These are phyloP conservation scores for Hypoxylon crocopeplum DNA, from an alignment of 495 filamentous ascomycete genomes.

Conservation along the genomic window DNA sequence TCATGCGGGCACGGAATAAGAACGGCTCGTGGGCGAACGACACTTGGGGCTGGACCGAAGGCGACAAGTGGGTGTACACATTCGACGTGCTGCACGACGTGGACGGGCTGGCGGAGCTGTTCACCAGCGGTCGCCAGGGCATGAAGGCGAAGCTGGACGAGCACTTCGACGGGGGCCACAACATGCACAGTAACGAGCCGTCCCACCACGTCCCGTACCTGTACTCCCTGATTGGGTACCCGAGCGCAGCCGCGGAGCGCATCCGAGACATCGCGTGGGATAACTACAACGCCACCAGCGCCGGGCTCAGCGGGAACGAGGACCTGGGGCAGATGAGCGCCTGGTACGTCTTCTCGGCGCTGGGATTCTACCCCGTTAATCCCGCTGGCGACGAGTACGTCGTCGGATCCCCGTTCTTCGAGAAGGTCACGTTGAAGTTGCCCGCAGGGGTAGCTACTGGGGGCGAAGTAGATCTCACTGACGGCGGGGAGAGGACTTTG, in stretches of 20 bases:
- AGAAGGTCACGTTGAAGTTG: slow-evolving; percentile 33
- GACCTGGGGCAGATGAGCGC: slow-evolving; percentile 46
- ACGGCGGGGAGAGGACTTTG: slow-evolving; percentile 18
- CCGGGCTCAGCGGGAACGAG: slow-evolving; percentile 42
- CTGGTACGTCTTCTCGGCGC: slow-evolving; percentile 43
- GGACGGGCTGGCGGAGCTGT: slow-evolving; percentile 33
- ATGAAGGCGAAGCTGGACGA: slow-evolving; percentile 42
- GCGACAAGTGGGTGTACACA: slow-evolving; percentile 44
- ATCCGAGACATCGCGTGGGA: slow-evolving; percentile 38
- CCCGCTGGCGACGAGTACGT: slow-evolving; percentile 40
- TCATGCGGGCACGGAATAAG: slow-evolving; percentile 43
- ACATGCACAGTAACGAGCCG: slow-evolving; percentile 46
- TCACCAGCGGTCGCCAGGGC: slow-evolving; percentile 31
- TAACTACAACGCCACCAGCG: slow-evolving; percentile 41
- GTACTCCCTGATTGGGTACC: slow-evolving; percentile 41
- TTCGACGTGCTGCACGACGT: slow-evolving; percentile 43
- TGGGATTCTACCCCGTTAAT: slow-evolving; percentile 42
- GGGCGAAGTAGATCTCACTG: slow-evolving; percentile 9
- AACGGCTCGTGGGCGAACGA: slow-evolving; percentile 42
- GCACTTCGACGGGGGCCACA: slow-evolving; percentile 42
- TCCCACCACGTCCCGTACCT: slow-evolving; percentile 44
- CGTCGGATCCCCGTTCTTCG: slow-evolving; percentile 42
- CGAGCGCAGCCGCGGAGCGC: slow-evolving; percentile 28
- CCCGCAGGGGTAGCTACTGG: slow-evolving; percentile 29
- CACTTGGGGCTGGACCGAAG: slow-evolving; percentile 43